Evolutionary conservation across 805 yeast genomes (phyloP), one percentile per base, ranked within the genome.

Genomic region (Zygoascus tannicola): DNA sequence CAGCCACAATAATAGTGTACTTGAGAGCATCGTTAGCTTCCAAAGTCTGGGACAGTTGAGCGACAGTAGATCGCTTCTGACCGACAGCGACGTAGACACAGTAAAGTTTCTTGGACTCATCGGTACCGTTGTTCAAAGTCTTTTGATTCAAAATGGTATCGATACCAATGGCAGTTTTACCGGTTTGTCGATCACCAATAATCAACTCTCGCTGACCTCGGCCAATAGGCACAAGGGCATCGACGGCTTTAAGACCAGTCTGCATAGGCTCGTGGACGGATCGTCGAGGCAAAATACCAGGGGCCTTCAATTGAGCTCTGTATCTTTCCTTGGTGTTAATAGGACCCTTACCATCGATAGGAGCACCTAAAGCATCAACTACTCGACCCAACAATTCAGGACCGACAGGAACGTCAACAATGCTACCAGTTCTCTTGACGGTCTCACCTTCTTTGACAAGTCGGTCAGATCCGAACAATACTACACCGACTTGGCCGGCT

Each of bases 161-260:
- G 61, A 92, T 71, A 62, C 97, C 98, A 63, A 92, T 96, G 56
- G 97, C 96, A 67, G 98, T 92, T 80, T 92, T 92, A 83, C 98
- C 98, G 65, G 98, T 92, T 79, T 92, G 98, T 80, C 98, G 90
- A 74, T 90, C 98, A 82, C 98, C 98, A 69, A 90, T 90, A 66
- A 90, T 90, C 84, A 92, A 78, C 80, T 92, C 98, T 85, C 98
- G 92, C 78, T 92, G 98, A 72, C 98, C 98, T 84, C 98, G 92
- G 69, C 98, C 98, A 63, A 92, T 73, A 73, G 98, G 98, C 72
- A 92, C 99, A 65, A 92, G 81, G 68, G 98, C 90, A 69, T 92
- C 99, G 61, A 92, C 96, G 54, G 97, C 81, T 79, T 92, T 92
- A 68, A 92, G 82, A 82, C 98, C 99, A 64, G 98, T 90, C 78